Conservation (phyloP, 768 basidiomycete genomes). For the Rossbeevera mucosa region DNA sequence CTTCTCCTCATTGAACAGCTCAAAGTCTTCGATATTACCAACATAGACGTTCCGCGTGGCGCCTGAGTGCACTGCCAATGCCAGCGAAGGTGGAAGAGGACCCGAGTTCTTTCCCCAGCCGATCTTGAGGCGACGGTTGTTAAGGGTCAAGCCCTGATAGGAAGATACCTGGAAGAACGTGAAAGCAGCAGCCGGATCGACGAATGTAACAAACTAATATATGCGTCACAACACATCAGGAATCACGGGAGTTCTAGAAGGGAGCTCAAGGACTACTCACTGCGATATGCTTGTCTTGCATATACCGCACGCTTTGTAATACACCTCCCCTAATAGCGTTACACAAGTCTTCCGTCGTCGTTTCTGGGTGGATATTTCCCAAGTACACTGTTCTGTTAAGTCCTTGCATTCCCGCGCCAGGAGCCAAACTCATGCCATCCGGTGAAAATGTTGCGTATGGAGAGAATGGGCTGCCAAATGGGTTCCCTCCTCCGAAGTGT, state of each 20-base stretch:
- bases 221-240: neutral
- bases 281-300: constrained; percentile 97
- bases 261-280: constrained; percentile 42
- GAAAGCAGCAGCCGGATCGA: constrained; percentile 88
- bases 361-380: constrained; percentile 96
- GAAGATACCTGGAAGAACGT: constrained; percentile 93
- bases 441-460: constrained; percentile 52
- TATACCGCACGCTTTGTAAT: constrained; percentile 89
- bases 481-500: constrained; percentile 29
- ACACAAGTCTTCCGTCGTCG: constrained; percentile 90
- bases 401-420: constrained; percentile 40
- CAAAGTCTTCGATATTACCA: constrained; percentile 94
- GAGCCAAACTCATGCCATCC: constrained; percentile 33
- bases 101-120: constrained; percentile 98
- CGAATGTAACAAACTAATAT: constrained; percentile 87
- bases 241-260: neutral
- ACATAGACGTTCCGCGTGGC: constrained; percentile 97
- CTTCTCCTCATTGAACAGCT: constrained; percentile 83
- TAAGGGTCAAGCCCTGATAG: constrained; percentile 84
- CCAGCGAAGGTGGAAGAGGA: constrained; percentile 75
- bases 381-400: constrained; percentile 93
- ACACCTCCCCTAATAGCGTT: constrained; percentile 97
- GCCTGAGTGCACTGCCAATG: constrained; percentile 86
- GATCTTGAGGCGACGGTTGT: constrained; percentile 91
- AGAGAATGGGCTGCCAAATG: constrained; percentile 36